Conservation (phyloP, 805 yeast genomes). For the Saccharomycodes ludwigii region DNA sequence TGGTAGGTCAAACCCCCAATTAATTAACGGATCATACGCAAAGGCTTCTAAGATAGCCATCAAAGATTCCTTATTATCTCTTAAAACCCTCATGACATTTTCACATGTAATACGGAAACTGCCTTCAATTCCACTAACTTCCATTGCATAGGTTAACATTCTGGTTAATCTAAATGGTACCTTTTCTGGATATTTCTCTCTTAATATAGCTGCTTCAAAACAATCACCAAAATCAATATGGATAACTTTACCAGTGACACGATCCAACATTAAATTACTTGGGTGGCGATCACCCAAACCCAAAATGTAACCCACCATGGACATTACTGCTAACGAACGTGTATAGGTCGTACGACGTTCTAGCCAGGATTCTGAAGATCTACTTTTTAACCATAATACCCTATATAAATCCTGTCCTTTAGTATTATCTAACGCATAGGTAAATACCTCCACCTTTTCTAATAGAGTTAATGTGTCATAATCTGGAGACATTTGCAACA, state of each 20-base stretch:
- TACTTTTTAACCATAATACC: conserved; percentile 90
- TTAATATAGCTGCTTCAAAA: conserved; percentile 91
- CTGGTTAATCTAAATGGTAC: conserved; percentile 95
- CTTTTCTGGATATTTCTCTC: conserved; percentile 96
- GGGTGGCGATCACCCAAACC: conserved; percentile 99
- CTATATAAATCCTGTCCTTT: conserved; percentile 93
- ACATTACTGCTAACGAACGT: conserved; percentile 93
- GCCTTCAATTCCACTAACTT: conserved; percentile 97
- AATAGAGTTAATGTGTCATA: conserved; percentile 79
- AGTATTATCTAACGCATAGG: conserved; percentile 89
- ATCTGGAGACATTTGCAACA: conserved; percentile 95
- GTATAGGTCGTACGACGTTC: conserved; percentile 95
- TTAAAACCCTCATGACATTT: conserved; percentile 87
- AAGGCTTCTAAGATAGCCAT: conserved; percentile 98
- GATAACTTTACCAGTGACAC: conserved; percentile 88
- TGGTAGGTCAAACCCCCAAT: conserved; percentile 97
- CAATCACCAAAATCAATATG: conserved; percentile 99
- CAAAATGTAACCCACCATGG: conserved; percentile 94
- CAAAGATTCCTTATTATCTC: conserved; percentile 90
- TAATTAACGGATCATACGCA: conserved; percentile 95
- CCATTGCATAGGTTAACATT: conserved; percentile 98
- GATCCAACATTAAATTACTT: conserved; percentile 87
- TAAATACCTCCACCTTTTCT: conserved; percentile 93
- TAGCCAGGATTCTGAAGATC: conserved; percentile 95
- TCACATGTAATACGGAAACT: conserved; percentile 94